Evolutionary conservation across 2,329 filamentous ascomycete genomes (phyloP), one percentile per base, ranked within the genome.

Genomic region (Nothophaeocryptopus gaeumannii): DNA sequence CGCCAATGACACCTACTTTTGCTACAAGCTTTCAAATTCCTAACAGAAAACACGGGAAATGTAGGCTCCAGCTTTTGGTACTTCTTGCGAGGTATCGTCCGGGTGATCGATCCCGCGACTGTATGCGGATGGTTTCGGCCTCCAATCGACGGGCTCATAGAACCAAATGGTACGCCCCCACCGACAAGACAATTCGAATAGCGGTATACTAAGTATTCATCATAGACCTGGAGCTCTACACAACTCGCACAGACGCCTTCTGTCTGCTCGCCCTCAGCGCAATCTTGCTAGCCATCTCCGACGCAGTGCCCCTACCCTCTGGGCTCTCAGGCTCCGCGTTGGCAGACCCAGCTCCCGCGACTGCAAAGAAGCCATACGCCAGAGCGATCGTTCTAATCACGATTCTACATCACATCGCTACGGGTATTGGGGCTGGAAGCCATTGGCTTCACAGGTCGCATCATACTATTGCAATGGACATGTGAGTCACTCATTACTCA

Each of bases 221-320:
- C 39, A 16, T 53, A 68, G 66, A 70, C 51, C 65, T 70, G 40
- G 67, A 70, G 45, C 54, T 68, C 56, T 70, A 70, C 63, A 70
- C 61, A 36, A 64, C 64, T 48, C 58, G 66, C 46, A 68, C 63
- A 46, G 67, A 70, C 49, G 67, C 62, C 55, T 69, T 61, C 56
- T 58, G 63, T 37, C 65, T 69, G 15, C 47, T 68, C 31, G 59
- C 66, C 16, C 57, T 69, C 32, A 55, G 63, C 12, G 48, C 58
- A 7, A 54, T 67, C 9, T 61, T 70, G 8, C 47, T 69, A 3
- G 58, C 63, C 26, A 51, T 70, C 31, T 58, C 61, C 20, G 64
- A 64, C 44, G 65, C 63, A 10, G 59, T 68, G 12, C 61, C 65
- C 2, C 53, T 64, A 1, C 64, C 64, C 0, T 36, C 43, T 2